Evolutionary conservation across 768 basidiomycete genomes (phyloP), one percentile per base, ranked within the genome.

Genomic region (Goffeauzyma gilvescens): DNA sequence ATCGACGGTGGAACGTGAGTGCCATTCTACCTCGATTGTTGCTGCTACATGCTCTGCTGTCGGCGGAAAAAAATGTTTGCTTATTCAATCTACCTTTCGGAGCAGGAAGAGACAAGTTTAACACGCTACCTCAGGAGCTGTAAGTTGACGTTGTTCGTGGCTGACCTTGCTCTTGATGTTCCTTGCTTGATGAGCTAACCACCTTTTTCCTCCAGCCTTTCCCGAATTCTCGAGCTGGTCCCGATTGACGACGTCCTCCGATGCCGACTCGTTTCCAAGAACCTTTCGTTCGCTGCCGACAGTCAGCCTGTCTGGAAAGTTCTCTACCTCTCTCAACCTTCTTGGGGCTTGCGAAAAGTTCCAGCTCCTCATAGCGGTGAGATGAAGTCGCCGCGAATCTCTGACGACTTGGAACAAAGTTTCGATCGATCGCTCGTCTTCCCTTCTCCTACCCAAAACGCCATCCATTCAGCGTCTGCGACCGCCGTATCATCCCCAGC

Each of bases 281-380:
- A 41, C 40, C 2, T 41, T 28, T 23, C 40, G 40, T 23, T 21
- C 33, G n/a, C 28, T 41, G 10, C 33, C 30, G 22, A 23, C 40
- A 7, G 30, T 41, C 21, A 28, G 28, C 20, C 40, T 13, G 33
- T 41, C 30, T 41, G 40, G 40, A 41, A 41, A 32, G 28, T 41
- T 32, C 33, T 41, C 40, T 41, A 41, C 30, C 33, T 41, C 14
- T 6, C 17, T 14, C 3, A 32, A 31, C 30, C 40, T 6, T 28
- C 30, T 32, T 41, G 40, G 40, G 15, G 33, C 28, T 32, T 41
- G 30, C 31, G 33, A 28, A n/a, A 41, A 20, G 40, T 32, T 22
- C 40, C 40, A 4, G 30, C 33, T 14, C 40, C 31, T 13, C 30
- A 27, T n/a, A 28, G 33, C 6, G 25, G 31, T 13, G 40, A 41